Percentiles rank a stretch among this genome's conserved stretches.
Evolutionary conservation across 768 basidiomycete species (phyloP).

Genomic region (Mycena haematopus): DNA sequence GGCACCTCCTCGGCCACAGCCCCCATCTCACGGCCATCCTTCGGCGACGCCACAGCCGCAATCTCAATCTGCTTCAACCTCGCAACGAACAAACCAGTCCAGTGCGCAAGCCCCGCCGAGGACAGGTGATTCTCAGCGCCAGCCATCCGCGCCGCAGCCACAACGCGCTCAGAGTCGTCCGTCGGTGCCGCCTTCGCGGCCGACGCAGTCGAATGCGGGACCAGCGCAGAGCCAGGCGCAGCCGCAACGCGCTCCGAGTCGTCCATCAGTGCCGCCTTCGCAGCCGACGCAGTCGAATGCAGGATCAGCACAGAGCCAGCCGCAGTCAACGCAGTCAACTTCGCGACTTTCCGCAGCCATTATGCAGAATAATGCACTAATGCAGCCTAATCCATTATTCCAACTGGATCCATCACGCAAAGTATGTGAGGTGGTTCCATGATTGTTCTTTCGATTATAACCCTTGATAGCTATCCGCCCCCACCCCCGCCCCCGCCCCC

Average conservation of each 20-base stretch:
- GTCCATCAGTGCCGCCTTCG: not conserved
- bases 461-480: not conserved
- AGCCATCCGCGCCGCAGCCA: not conserved
- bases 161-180: not conserved
- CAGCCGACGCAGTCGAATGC: not conserved
- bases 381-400: not conserved
- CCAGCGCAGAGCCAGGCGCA: not conserved
- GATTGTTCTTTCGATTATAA: not conserved
- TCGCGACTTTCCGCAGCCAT: not conserved
- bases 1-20: not conserved
- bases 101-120: too few species aligned
- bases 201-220: not conserved
- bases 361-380: not conserved
- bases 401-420: not conserved
- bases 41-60: not conserved
- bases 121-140: not conserved
- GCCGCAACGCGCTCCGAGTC: too few species aligned
- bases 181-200: not conserved
- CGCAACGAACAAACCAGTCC: too few species aligned
- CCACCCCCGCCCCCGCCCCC: not conserved
- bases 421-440: not conserved
- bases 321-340: not conserved
- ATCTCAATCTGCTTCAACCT: not conserved
- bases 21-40: not conserved
- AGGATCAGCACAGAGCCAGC: not conserved